phyloP scores from a whole-genome alignment of 331 rosid species.

The Rhamnella rubrinervis region DNA sequence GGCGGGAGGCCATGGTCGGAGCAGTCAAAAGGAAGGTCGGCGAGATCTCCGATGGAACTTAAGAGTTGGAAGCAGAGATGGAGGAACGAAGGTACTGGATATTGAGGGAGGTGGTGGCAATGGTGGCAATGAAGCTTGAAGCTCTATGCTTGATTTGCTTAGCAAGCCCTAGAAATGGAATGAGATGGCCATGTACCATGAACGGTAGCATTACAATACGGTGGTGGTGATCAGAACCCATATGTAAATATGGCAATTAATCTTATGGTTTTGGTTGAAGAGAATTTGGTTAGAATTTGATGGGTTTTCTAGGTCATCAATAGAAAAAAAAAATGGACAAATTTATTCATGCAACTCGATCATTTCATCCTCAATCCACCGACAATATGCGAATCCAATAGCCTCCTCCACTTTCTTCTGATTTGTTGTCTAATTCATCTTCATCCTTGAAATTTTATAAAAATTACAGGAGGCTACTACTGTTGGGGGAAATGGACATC shows the following conservation, averaged over 20 bases:
- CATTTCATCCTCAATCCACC: too few relatives aligned
- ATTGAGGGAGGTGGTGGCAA: slow-evolving; percentile 42
- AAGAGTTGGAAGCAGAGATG: slow-evolving; percentile 14
- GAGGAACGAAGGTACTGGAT: slow-evolving; percentile 34
- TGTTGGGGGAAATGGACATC: too few relatives aligned
- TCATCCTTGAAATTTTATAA: too few relatives aligned
- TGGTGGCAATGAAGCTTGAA: slow-evolving; percentile 32
- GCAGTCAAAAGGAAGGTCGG: slow-evolving; percentile 41
- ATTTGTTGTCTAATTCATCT: too few relatives aligned
- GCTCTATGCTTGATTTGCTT: slow-evolving; percentile 26
- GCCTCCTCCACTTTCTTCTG: too few relatives aligned
- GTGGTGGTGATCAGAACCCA: slow-evolving; percentile 12
- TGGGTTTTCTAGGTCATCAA: too few relatives aligned
- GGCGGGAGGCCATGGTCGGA: slow-evolving; percentile 50
- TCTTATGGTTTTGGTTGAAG: not conserved
- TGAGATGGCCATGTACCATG: slow-evolving; percentile 57
- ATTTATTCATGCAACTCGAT: too few relatives aligned
- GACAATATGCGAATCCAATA: too few relatives aligned
- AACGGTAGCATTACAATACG: slow-evolving; percentile 50
- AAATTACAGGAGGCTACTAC: too few relatives aligned
- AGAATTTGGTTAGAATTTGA: too few relatives aligned
- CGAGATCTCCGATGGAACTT: slow-evolving; percentile 28
- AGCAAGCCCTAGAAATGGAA: slow-evolving; percentile 50
- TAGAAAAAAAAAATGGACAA: too few relatives aligned
- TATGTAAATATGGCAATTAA: not conserved